Base-by-base conservation (phyloP, 75 land plant genomes). In the Cupressus sempervirens region DNA sequence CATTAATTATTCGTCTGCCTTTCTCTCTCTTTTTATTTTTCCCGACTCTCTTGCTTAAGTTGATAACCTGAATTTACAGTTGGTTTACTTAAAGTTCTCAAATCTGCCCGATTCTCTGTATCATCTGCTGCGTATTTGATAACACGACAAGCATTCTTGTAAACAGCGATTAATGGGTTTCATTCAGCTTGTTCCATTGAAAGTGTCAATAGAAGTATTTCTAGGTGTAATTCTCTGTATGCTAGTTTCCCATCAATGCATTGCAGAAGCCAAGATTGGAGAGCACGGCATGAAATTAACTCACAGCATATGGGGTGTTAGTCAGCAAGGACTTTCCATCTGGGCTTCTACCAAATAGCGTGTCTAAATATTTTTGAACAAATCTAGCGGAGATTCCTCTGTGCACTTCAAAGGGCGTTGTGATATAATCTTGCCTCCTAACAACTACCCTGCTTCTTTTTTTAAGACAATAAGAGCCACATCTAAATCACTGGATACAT, bases 301-400 rank as follows among this genome's bases (percentile, higher is more conserved):
- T 9, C 88, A 16, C 86, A 5, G 97, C 94, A 16, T 92, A 96
- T 86, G 83, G 88, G 3, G 92, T 90, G 84, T 92, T 96, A 68
- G 86, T 54, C 29, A 72, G 41, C 74, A 87, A 88, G 84, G 95
- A 94, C 16, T 95, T 96, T 87, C 98, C 98, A 4, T 52, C 86
- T 82, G 98, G 98, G 67, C 90, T 96, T 58, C 87, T 96, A 53
- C 98, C 98, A 40, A 35, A 86, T 68, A 83, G 38, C 73, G 95
- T 96, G 72, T 72, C 62, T 7, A 30, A 41, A 86, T 96, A 96
- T 89, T 23, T 54, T 85, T 96, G 75, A 90, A 96, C 85, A 77
- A 68, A n/a, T 83, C 93, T 82, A 84, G 90, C 79, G 98, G 98
- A 35, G 86, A 85, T 45, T 96, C 95, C 91, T 45, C 84, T 76